phyloP scores from a whole-genome alignment of 1,284 basidiomycete species.

The Cryptococcus amylolentus region DNA sequence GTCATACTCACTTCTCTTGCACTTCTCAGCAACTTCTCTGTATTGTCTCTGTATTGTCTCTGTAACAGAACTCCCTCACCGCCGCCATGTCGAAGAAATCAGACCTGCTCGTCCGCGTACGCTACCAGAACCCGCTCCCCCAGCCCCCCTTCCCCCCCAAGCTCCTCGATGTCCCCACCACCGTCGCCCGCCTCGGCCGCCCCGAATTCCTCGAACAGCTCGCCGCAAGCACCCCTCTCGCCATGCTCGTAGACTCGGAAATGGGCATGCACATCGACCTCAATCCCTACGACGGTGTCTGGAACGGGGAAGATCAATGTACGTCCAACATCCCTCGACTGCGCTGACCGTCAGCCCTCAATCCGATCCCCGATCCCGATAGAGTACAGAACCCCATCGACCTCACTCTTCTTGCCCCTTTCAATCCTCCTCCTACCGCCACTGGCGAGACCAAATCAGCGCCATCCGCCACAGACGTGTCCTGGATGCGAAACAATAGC shows the following conservation, averaged over 20 bases:
- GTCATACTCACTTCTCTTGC: too few relatives aligned
- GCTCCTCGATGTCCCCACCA: constrained; percentile 79
- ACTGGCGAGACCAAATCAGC: constrained; percentile 17
- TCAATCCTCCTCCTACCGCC: constrained; percentile 14
- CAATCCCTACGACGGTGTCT: constrained; percentile 72
- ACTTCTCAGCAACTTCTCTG: too few relatives aligned
- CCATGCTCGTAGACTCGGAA: constrained; percentile 92
- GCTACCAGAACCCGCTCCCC: constrained; percentile 87
- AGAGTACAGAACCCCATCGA: constrained; percentile 39
- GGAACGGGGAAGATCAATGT: constrained; percentile 75
- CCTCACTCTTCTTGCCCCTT: constrained; percentile 32
- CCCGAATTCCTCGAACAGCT: constrained; percentile 77
- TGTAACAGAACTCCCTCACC: too few relatives aligned
- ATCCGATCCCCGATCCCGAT: constrained; percentile 68
- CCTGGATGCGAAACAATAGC: constrained; percentile 85
- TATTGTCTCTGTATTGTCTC: too few relatives aligned
- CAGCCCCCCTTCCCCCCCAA: constrained; percentile 93
- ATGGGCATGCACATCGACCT: constrained; percentile 90
- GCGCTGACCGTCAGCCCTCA: constrained; percentile 57
- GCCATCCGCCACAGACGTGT: constrained; percentile 56
- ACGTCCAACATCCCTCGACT: constrained; percentile 47
- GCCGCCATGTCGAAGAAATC: constrained; percentile 35
- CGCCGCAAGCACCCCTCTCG: constrained; percentile 72
- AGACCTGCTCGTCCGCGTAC: constrained; percentile 84
- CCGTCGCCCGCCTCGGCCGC: constrained; percentile 72